phyloP scores from a whole-genome alignment of 2,329 filamentous ascomycete genomes.

The Venturia effusa region DNA sequence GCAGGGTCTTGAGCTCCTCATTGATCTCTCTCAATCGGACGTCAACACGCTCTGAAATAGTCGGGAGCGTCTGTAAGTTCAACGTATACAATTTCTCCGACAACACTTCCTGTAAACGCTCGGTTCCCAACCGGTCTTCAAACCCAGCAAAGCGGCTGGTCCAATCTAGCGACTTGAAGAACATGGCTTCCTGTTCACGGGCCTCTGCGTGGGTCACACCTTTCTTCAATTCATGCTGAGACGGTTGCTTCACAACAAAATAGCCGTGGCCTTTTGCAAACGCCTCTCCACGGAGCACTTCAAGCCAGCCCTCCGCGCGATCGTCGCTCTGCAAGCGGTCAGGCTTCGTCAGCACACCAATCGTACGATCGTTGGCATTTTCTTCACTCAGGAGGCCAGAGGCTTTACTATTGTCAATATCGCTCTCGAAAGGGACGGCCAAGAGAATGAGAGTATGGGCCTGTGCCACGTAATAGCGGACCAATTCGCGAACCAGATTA shows the following conservation, averaged over 20 bases:
- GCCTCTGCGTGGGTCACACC: constrained; percentile 36
- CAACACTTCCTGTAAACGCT: constrained; percentile 36
- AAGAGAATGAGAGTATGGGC: constrained; percentile 66
- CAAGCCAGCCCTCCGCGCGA: constrained; percentile 46
- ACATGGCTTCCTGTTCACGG: constrained; percentile 36
- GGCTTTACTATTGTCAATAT: constrained; percentile 65
- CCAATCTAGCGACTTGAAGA: constrained; percentile 40
- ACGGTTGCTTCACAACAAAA: constrained; percentile 60
- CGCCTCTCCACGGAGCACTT: constrained; percentile 50
- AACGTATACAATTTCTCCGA: constrained; percentile 38
- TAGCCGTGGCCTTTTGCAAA: constrained; percentile 64
- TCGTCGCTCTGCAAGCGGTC: constrained; percentile 52
- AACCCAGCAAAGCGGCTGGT: constrained; percentile 27
- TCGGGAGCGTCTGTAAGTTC: constrained; percentile 31
- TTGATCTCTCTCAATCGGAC: constrained; percentile 42
- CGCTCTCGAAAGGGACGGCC: constrained; percentile 65
- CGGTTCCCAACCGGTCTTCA: constrained; percentile 40
- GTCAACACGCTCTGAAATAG: constrained; percentile 34
- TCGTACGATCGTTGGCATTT: constrained; percentile 30
- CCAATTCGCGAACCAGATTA: constrained; percentile 59
- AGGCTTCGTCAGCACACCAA: constrained; percentile 77
- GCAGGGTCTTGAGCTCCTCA: constrained; percentile 45
- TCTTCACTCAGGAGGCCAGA: constrained; percentile 45
- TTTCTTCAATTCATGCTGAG: constrained; percentile 38
- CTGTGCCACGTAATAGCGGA: constrained; percentile 58